A percentile compares a stretch with the other conserved stretches of the same genome.
Evolutionary conservation across 495 filamentous ascomycete species (phyloP).

Genomic region (Acidiella bohemica): DNA sequence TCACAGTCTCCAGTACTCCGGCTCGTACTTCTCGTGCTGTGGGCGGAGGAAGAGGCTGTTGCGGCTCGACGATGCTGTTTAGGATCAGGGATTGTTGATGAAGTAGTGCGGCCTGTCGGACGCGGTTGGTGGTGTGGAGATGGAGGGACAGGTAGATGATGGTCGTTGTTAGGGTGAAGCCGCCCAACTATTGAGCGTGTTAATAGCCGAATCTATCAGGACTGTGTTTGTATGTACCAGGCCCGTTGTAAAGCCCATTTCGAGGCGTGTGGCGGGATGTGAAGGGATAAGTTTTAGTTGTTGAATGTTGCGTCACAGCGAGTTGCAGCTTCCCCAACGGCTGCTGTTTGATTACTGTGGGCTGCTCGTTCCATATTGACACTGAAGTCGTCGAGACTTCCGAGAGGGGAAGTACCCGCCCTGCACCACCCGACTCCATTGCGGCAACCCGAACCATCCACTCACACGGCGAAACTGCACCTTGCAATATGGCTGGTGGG

Average conservation of each 20-base stretch:
- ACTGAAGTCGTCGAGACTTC: neutral
- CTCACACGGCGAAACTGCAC: too few relatives aligned
- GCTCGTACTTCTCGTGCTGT: slow-evolving; percentile 31
- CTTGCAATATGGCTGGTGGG: slow-evolving; percentile 64
- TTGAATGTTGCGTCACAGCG: too few relatives aligned
- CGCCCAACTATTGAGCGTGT: too few relatives aligned
- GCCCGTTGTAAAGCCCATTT: slow-evolving; percentile 68
- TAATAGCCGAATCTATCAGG: too few relatives aligned
- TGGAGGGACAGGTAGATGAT: slow-evolving; percentile 67
- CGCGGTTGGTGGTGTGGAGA: slow-evolving; percentile 58
- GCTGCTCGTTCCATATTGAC: too few relatives aligned
- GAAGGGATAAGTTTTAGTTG: too few relatives aligned
- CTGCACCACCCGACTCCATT: neutral
- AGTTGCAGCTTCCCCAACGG: too few relatives aligned
- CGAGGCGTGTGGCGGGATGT: too few relatives aligned
- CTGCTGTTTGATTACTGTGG: too few relatives aligned
- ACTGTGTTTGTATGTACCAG: slow-evolving; percentile 46
- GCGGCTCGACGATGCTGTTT: slow-evolving; percentile 33
- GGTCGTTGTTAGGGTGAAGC: slow-evolving; percentile 72
- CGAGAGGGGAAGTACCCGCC: neutral
- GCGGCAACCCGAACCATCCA: too few relatives aligned
- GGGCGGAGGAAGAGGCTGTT: slow-evolving; percentile 59
- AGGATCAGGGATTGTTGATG: slow-evolving; percentile 54
- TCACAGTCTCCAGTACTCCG: slow-evolving; percentile 27
- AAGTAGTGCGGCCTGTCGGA: slow-evolving; percentile 54